phyloP scores from a whole-genome alignment of 306 rosid species.

The Mimosa bimucronata region DNA sequence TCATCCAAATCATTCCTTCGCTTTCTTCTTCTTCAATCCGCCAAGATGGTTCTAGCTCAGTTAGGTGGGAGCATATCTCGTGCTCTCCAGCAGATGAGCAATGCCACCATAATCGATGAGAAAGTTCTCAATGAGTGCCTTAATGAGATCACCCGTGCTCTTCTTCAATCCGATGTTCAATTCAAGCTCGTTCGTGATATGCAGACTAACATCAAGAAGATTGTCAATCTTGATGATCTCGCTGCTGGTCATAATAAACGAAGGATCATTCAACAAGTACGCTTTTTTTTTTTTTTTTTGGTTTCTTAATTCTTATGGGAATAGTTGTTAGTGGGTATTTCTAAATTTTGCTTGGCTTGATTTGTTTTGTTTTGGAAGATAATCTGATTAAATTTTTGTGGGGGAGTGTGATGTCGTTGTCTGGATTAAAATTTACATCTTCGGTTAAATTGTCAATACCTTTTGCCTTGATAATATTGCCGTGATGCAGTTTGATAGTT shows the following conservation, averaged over 20 bases:
- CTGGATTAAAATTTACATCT: neutral
- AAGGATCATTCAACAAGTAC: conserved; percentile 83
- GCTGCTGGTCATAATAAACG: conserved; percentile 94
- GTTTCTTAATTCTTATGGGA: neutral
- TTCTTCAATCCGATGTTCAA: conserved; percentile 88
- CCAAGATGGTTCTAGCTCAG: conserved; percentile 86
- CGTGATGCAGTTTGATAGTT: conserved; percentile 2
- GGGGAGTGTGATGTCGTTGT: neutral
- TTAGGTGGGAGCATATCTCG: conserved; percentile 90
- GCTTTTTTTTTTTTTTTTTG: neutral
- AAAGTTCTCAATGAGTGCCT: conserved; percentile 84
- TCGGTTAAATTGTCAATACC: neutral
- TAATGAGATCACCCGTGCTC: conserved; percentile 92
- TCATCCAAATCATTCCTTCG: neutral
- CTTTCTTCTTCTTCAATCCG: conserved; percentile 11
- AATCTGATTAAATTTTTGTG: neutral
- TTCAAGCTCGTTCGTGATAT: conserved; percentile 86
- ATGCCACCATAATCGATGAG: conserved; percentile 87
- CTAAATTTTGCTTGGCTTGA: neutral
- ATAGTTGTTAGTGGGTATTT: neutral
- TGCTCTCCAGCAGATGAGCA: conserved; percentile 98
- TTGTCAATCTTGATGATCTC: conserved; percentile 82
- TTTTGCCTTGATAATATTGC: neutral
- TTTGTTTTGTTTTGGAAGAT: neutral
- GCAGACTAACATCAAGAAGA: conserved; percentile 88